Conservation (phyloP, 1,139 yeast species). For the Debaryomyces nepalensis region DNA sequence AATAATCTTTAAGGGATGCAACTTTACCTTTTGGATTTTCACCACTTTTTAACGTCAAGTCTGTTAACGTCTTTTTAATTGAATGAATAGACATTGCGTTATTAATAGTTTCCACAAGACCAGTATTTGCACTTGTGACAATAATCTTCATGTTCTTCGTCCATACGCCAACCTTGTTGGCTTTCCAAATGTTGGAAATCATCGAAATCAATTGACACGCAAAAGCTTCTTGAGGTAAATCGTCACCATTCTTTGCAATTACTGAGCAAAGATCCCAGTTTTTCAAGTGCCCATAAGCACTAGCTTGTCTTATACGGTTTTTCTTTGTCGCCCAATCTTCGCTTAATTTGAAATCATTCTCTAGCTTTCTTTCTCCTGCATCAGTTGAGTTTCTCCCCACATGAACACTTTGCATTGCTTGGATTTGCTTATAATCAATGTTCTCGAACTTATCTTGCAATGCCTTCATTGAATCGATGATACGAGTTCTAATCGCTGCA, state of each 20-base stretch:
- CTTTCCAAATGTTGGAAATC: slow-evolving; percentile 83
- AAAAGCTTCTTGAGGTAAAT: slow-evolving; percentile 94
- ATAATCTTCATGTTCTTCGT: slow-evolving; percentile 90
- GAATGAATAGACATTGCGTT: slow-evolving; percentile 94
- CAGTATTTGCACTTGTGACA: slow-evolving; percentile 88
- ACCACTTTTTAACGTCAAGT: slow-evolving; percentile 66
- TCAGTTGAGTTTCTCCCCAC: slow-evolving; percentile 19
- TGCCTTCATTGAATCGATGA: slow-evolving; percentile 85
- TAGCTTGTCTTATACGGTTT: slow-evolving; percentile 73
- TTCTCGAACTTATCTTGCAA: slow-evolving; percentile 68
- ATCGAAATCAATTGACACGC: slow-evolving; percentile 93
- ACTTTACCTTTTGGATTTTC: slow-evolving; percentile 71
- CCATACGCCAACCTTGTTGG: slow-evolving; percentile 73
- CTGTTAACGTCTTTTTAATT: slow-evolving; percentile 87
- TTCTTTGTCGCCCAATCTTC: slow-evolving; percentile 92
- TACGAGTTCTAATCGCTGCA: slow-evolving; percentile 70
- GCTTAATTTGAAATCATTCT: slow-evolving; percentile 88
- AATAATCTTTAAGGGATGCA: slow-evolving; percentile 78
- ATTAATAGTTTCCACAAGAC: slow-evolving; percentile 92
- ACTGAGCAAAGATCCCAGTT: slow-evolving; percentile 97
- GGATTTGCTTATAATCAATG: slow-evolving; percentile 46
- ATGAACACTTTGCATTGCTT: slow-evolving; percentile 19
- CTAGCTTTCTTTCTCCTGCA: slow-evolving; percentile 91
- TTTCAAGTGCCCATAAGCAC: slow-evolving; percentile 81
- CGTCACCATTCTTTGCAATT: slow-evolving; percentile 95